These are phyloP conservation scores for Serendipita sp. DNA, from an alignment of 768 basidiomycete genomes.

Conservation along the genomic window DNA sequence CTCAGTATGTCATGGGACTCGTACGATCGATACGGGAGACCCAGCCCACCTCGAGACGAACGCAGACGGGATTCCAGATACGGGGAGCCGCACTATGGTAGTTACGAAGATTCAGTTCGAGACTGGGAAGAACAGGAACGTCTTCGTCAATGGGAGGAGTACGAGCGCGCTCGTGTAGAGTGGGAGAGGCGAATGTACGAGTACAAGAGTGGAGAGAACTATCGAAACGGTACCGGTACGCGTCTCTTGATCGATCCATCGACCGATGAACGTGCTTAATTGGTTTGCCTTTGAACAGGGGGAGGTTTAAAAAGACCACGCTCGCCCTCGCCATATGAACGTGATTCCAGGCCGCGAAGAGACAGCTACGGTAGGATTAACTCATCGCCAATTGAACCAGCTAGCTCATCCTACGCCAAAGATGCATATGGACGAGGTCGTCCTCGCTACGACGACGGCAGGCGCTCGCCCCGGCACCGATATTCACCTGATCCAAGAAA, in stretches of 20 bases:
- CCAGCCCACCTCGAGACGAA: not conserved
- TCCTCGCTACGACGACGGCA: not conserved
- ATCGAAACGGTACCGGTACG: not conserved
- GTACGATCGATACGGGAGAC: not conserved
- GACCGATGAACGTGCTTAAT: not conserved
- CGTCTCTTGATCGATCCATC: not conserved
- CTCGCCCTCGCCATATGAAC: not conserved
- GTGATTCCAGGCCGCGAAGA: not conserved
- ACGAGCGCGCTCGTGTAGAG: not conserved
- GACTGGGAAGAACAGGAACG: constrained; percentile 7
- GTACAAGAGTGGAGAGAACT: constrained; percentile 2
- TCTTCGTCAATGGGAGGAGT: constrained; percentile 6
- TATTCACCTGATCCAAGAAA: not conserved
- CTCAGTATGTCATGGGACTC: not conserved
- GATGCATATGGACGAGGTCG: constrained; percentile 1
- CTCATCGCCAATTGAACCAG: not conserved
- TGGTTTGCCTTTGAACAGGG: not conserved
- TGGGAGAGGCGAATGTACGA: constrained; percentile 2
- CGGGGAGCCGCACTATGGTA: not conserved
- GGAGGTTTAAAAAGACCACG: not conserved
- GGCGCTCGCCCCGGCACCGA: not conserved
- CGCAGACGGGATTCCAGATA: constrained; percentile 1
- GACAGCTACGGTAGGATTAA: not conserved
- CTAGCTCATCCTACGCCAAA: not conserved
- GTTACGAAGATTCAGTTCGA: not conserved